A percentile compares a stretch with the other conserved stretches of the same genome.
Evolutionary conservation across 345 rosid species (phyloP).

Genomic region (Populus euphratica): DNA sequence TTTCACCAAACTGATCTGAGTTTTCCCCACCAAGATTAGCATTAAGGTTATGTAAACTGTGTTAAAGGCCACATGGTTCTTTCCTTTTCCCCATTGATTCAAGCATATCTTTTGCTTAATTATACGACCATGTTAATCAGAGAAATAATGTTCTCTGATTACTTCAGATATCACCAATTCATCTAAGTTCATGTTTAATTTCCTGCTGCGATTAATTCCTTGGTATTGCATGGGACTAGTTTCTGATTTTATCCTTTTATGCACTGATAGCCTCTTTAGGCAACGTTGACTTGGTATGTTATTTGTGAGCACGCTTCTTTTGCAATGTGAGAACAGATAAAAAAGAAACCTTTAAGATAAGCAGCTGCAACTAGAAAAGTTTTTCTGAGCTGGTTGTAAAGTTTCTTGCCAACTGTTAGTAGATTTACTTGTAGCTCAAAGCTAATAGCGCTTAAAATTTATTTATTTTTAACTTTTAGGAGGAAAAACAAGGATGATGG

Average conservation of each 20-base stretch:
- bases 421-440: not conserved
- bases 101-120: not conserved
- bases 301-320: not conserved
- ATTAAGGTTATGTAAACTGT: not conserved
- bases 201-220: not conserved
- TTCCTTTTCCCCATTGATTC: not conserved
- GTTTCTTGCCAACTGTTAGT: not conserved
- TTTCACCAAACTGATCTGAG: not conserved
- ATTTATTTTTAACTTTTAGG: conserved; percentile 16
- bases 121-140: not conserved
- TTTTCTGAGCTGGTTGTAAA: not conserved
- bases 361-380: no score
- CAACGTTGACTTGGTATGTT: not conserved
- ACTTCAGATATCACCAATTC: not conserved
- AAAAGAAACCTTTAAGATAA: no score
- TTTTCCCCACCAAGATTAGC: not conserved
- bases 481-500: conserved; percentile 20
- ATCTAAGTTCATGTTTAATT: not conserved
- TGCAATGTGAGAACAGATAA: no score
- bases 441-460: no score
- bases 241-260: not conserved
- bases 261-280: not conserved
- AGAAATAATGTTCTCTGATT: not conserved
- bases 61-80: not conserved
- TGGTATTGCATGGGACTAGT: not conserved